Base-by-base conservation (phyloP, 345 rosid species). In the Linum lewisii region DNA sequence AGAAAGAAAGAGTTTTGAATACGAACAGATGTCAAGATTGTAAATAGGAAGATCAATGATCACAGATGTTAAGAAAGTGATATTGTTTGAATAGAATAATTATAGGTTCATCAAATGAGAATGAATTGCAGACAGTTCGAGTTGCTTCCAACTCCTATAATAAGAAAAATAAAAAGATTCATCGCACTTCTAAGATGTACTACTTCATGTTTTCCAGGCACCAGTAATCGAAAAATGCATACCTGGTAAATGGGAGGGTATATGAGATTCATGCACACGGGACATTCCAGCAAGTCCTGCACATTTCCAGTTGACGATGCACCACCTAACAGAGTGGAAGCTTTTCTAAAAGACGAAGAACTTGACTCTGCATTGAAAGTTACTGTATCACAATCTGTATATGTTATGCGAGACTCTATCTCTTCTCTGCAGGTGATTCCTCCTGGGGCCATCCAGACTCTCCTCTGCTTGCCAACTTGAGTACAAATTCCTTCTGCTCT, bases 161-260 rank as follows among this genome's bases (percentile, higher is more conserved):
- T n/a, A n/a, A n/a, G 38, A 34, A 34, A 5, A 1, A 34, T 34
- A 34, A 6, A 34, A 5, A 34, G 38, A 34, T 34, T 34, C 38
- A 34, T 34, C 38, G 10, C 5, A 44, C 23, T 6, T 38, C 24
- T 24, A 25, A 51, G 26, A 38, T 51, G 34, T 65, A 18, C 53
- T 37, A 5, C 18, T 53, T 57, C 21, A 57, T 25, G 34, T 29
- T 26, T 16, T 23, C 9, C 6, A 64, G 49, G 13, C 29, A 20
- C 23, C 23, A 8, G 36, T 7, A 36, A 21, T 24, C 24, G 25
- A 58, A 29, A 3, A 59, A 21, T 50, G 34, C 66, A 65, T 47
- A 89, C 97, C 97, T 89, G 95, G 77, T 80, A 70, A 65, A 89
- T 86, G 49, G 95, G 97, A 69, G 95, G 95, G 70, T 80, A 86